phyloP scores from a whole-genome alignment of 23 red algal species.

The Gracilaria domingensis region DNA sequence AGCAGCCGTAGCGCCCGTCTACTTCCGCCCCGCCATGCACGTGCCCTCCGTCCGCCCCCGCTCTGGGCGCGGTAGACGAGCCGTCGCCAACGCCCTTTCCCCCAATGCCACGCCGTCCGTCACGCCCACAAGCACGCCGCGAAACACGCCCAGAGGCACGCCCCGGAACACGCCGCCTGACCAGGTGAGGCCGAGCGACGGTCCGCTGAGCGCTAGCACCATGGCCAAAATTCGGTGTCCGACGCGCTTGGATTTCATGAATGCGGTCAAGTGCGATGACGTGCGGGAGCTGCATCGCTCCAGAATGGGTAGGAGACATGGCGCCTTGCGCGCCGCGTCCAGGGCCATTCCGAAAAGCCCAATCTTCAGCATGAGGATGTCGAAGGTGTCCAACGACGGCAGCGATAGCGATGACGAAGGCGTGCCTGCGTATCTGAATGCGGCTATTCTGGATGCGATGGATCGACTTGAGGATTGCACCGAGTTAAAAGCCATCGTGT shows the following conservation, averaged over 20 bases:
- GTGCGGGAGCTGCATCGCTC: slow-evolving; percentile 25
- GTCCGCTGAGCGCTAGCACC: slow-evolving; percentile 31
- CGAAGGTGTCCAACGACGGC: slow-evolving; percentile 19
- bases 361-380: slow-evolving; percentile 11
- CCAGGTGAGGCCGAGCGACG: slow-evolving; percentile 9
- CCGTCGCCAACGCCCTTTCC: neutral
- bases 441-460: slow-evolving; percentile 56
- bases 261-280: slow-evolving; percentile 43
- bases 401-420: slow-evolving; percentile 56
- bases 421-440: slow-evolving; percentile 46
- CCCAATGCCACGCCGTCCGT: neutral
- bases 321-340: neutral
- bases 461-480: slow-evolving; percentile 49
- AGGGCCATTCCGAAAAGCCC: slow-evolving; percentile 1
- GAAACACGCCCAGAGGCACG: neutral
- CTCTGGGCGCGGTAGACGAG: neutral
- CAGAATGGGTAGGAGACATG: neutral
- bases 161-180: neutral
- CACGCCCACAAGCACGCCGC: slow-evolving; percentile 16
- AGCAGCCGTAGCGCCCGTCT: neutral
- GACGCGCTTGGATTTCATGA: slow-evolving; percentile 55
- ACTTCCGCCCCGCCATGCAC: neutral
- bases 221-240: slow-evolving; percentile 61
- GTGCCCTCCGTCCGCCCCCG: slow-evolving; percentile 12
- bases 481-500: slow-evolving; percentile 59